phyloP scores from a whole-genome alignment of 2,329 filamentous ascomycete genomes.

The Dothideomycetes sp. region DNA sequence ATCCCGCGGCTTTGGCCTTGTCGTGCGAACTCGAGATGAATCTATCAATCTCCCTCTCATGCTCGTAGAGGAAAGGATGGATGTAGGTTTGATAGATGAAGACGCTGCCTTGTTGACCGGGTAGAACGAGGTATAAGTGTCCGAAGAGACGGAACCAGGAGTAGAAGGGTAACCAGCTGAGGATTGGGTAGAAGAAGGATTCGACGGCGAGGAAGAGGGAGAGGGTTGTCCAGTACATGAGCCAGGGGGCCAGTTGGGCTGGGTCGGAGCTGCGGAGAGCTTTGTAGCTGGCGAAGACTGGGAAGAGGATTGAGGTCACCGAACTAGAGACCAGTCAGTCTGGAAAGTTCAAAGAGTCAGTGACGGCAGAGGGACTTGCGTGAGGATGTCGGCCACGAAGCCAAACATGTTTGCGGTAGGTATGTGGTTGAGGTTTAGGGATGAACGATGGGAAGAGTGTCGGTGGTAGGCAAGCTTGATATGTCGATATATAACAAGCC shows the following conservation, averaged over 20 bases:
- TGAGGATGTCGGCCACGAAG: slow-evolving; percentile 66
- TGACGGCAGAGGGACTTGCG: slow-evolving; percentile 51
- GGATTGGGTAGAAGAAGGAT: slow-evolving; percentile 78
- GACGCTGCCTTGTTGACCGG: slow-evolving; percentile 88
- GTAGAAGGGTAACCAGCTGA: slow-evolving; percentile 90
- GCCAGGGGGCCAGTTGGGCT: slow-evolving; percentile 85
- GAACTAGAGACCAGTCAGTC: slow-evolving; percentile 47
- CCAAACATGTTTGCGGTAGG: slow-evolving; percentile 53
- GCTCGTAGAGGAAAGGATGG: slow-evolving; percentile 77
- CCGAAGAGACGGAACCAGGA: slow-evolving; percentile 79
- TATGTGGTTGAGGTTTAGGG: neutral
- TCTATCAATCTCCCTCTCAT: slow-evolving; percentile 82
- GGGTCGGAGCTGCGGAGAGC: slow-evolving; percentile 88
- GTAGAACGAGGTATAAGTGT: slow-evolving; percentile 91
- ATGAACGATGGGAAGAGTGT: neutral
- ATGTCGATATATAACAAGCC: too few species aligned
- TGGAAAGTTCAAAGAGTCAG: too few species aligned
- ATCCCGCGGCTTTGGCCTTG: slow-evolving; percentile 63
- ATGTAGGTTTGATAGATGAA: slow-evolving; percentile 76
- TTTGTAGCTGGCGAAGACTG: slow-evolving; percentile 96
- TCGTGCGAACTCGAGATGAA: slow-evolving; percentile 78
- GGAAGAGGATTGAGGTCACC: slow-evolving; percentile 81
- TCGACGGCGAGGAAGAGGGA: slow-evolving; percentile 73
- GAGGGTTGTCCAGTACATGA: slow-evolving; percentile 98
- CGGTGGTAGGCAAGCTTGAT: too few species aligned